These are phyloP conservation scores for Puccinia novopanici DNA, from an alignment of 1,284 basidiomycete genomes.

Conservation along the genomic window DNA sequence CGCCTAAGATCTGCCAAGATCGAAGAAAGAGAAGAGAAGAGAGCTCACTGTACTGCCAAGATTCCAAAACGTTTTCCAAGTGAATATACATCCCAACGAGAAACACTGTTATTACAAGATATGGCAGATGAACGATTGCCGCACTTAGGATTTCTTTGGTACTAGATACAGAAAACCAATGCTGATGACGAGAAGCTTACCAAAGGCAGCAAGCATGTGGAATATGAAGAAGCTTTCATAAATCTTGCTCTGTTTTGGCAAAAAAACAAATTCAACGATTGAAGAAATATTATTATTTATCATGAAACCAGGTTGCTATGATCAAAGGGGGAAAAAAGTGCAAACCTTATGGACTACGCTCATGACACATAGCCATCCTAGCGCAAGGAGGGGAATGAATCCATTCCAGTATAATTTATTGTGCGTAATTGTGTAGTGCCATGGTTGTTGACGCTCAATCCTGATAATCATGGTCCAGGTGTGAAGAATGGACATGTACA, in stretches of 20 bases:
- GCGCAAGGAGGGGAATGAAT: conserved; percentile 34
- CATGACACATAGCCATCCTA: conserved; percentile 49
- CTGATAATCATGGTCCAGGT: conserved; percentile 39
- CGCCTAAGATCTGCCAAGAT: not conserved
- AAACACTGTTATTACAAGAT: not conserved
- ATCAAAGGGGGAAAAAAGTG: not conserved
- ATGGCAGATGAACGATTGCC: no score
- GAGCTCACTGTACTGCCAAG: conserved; percentile 36
- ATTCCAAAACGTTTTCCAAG: conserved; percentile 20
- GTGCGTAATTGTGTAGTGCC: conserved; percentile 24
- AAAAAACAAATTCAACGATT: no score
- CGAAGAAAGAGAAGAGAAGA: not conserved
- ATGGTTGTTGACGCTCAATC: conserved; percentile 29
- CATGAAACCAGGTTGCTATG: not conserved
- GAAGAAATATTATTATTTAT: no score
- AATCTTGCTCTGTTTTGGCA: conserved; percentile 36
- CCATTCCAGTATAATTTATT: conserved; percentile 41
- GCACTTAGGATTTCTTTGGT: not conserved
- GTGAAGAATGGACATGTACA: conserved; percentile 43
- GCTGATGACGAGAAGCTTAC: conserved; percentile 17
- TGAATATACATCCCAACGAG: conserved; percentile 33
- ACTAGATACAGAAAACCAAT: no score
- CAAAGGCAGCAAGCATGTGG: conserved; percentile 40
- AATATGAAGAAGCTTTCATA: conserved; percentile 46
- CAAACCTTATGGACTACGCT: conserved; percentile 44